phyloP scores from a whole-genome alignment of 2,329 filamentous ascomycete species.

The Exserohilum rostratum region DNA sequence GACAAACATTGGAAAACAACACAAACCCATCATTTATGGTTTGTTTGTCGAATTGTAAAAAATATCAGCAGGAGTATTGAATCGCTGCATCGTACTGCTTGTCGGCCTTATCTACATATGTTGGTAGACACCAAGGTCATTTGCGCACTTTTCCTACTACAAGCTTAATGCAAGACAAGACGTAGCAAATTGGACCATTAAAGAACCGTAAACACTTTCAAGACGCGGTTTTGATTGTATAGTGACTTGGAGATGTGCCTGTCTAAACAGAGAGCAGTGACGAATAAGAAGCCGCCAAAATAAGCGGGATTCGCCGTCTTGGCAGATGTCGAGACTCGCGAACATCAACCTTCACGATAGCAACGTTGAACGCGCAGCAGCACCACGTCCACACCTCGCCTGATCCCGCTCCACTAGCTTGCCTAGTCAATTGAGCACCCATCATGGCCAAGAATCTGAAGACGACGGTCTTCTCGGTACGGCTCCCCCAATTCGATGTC shows the following conservation, averaged over 20 bases:
- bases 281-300: constrained; percentile 25
- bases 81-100: too few relatives aligned
- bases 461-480: constrained; percentile 38
- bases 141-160: too few relatives aligned
- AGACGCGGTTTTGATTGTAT: not conserved
- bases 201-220: too few relatives aligned
- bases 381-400: constrained; percentile 30
- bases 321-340: constrained; percentile 30
- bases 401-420: constrained; percentile 23
- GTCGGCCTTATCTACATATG: too few relatives aligned
- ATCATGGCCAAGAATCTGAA: constrained; percentile 41
- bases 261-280: not conserved
- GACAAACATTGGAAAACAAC: too few relatives aligned
- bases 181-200: too few relatives aligned
- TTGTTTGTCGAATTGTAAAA: too few relatives aligned
- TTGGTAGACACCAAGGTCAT: too few relatives aligned
- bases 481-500: constrained; percentile 12
- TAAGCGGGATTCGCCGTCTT: constrained; percentile 29
- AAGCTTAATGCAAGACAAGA: too few relatives aligned
- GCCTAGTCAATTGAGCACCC: constrained; percentile 19
- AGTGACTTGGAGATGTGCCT: not conserved
- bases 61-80: too few relatives aligned
- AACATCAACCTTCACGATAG: constrained; percentile 36
- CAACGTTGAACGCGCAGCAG: constrained; percentile 22
- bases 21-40: too few relatives aligned